Evolutionary conservation across 352 stramenopile genomes (phyloP), one percentile per base, ranked within the genome.

Genomic region (Phytophthora melonis): DNA sequence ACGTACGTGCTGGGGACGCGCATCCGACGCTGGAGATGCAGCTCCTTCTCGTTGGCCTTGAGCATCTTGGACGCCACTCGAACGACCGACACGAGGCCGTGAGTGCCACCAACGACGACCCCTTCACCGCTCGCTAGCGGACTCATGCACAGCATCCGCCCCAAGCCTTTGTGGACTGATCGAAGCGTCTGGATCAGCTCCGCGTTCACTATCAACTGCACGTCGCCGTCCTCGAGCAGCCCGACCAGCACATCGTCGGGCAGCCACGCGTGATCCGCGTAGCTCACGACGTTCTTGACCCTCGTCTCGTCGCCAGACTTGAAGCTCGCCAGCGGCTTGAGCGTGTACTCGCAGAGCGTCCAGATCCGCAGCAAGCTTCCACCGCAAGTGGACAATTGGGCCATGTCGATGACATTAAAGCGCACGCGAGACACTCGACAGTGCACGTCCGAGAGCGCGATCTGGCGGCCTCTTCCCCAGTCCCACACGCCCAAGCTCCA

Each of bases 391-490:
- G 88, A 93, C 8, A 95, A 52, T 70, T 95, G 87, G 3, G 85
- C 88, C 81, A 94, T 90, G 63, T 95, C 88, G 47, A 93, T 82
- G 18, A 77, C 62, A 66, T 95, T 95, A 57, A 95, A 95, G 19
- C 78, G 84, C 21, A 94, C 84, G 32, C 88, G 78, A 53, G 87
- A 87, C 39, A 94, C 87, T 30, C 89, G 81, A 63, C 74, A 89
- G 47, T 94, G 86, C n/a, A 93, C 84, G 9, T 93, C 86, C 1
- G 68, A 74, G 23, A 83, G 59, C 6, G 88, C 87, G 13, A 95
- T 66, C 71, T 92, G 84, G 1, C 88, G 73, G 11, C 83, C 84
- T 4, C 86, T 81, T n/a, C 76, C 79, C 88, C 88, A 95, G 64
- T 95, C 88, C 87, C 86, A 95, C 3, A 95, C 80, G 1, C 90